These are phyloP conservation scores for Abortiporus biennis DNA, from an alignment of 1,284 basidiomycete genomes.

Conservation along the genomic window DNA sequence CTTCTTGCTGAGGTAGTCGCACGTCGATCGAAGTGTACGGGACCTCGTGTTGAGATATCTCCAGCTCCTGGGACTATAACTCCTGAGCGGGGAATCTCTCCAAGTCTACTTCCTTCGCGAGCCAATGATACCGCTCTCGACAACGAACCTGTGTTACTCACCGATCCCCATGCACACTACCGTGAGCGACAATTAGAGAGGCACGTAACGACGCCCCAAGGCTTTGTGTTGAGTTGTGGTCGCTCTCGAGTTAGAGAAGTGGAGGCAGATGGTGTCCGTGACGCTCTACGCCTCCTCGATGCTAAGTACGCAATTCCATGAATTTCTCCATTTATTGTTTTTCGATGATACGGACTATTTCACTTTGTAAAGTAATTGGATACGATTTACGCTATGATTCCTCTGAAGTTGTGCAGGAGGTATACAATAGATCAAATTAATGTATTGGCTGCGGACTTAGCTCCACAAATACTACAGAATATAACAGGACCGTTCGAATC, in stretches of 20 bases:
- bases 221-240: constrained; percentile 54
- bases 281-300: constrained; percentile 76
- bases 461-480: no score
- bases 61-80: constrained; percentile 47
- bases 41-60: constrained; percentile 62
- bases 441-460: no score
- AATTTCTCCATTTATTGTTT: no score
- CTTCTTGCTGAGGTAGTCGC: constrained; percentile 87
- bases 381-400: no score
- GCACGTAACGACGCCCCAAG: constrained; percentile 31
- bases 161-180: constrained; percentile 49
- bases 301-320: constrained; percentile 43
- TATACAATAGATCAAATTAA: no score
- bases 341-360: no score
- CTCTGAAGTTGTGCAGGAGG: no score
- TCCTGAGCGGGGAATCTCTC: constrained; percentile 35
- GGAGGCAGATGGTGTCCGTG: constrained; percentile 68
- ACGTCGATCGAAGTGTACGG: constrained; percentile 71
- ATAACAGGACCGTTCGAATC: no score
- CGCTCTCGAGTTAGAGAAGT: constrained; percentile 61
- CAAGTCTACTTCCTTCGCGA: constrained; percentile 18
- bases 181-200: constrained; percentile 37
- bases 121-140: constrained; percentile 17
- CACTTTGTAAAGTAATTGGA: no score
- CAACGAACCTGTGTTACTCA: constrained; percentile 31